Conservation (phyloP, 176 grass and related monocot genomes). For the Areca catechu region DNA sequence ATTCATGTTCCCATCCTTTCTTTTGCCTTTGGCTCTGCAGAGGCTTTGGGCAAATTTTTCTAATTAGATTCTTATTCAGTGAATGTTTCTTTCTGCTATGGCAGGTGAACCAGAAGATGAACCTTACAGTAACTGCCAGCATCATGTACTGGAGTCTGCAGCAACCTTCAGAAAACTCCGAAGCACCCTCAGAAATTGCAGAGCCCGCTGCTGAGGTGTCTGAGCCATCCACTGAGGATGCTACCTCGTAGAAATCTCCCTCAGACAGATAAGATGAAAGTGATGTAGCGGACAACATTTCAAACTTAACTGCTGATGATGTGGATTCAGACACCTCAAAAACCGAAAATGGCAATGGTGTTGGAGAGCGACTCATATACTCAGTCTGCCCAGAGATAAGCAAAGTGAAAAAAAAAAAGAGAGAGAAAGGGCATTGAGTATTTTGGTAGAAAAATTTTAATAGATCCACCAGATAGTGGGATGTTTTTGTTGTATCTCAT, state of each 20-base stretch:
- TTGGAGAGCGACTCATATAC: constrained; percentile 19
- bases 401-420: no score
- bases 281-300: constrained; percentile 35
- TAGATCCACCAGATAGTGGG: no score
- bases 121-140: constrained; percentile 82
- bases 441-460: no score
- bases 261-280: constrained; percentile 41
- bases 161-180: constrained; percentile 34
- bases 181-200: constrained; percentile 34
- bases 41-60: neutral
- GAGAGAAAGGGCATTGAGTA: no score
- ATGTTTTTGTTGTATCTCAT: no score
- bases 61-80: neutral
- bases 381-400: no score
- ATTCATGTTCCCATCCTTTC: neutral
- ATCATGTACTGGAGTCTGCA: constrained; percentile 91
- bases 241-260: no score
- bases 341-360: constrained; percentile 37
- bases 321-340: constrained; percentile 30
- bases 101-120: constrained; percentile 99
- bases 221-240: constrained; percentile 9
- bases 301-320: constrained; percentile 42
- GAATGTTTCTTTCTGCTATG: neutral
- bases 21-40: neutral
- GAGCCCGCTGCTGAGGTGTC: constrained; percentile 44